phyloP scores from a whole-genome alignment of 371 early-diverging fungal species.

The Mucor racemosus region DNA sequence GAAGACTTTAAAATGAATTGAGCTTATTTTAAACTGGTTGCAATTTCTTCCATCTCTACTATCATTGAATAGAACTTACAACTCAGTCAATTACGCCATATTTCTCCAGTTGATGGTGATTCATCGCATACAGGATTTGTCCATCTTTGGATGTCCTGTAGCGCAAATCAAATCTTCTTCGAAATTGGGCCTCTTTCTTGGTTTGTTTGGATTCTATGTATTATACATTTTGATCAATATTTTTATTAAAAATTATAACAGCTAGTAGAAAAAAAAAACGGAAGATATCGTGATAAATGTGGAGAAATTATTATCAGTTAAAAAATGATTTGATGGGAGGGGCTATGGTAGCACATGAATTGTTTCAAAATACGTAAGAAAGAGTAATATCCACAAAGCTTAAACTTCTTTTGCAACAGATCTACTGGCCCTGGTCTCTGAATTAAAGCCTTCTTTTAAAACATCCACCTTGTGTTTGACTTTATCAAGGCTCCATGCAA shows the following conservation, averaged over 20 bases:
- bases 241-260: not conserved
- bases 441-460: conserved; percentile 45
- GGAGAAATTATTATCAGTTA: conserved; percentile 12
- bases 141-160: not conserved
- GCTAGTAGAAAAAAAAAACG: not conserved
- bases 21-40: conserved; percentile 2
- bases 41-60: not conserved
- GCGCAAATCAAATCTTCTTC: not conserved
- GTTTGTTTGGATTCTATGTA: no score
- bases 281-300: not conserved
- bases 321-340: not conserved
- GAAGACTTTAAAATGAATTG: conserved; percentile 5
- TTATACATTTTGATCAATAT: not conserved
- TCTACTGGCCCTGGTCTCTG: conserved; percentile 37
- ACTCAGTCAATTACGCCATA: conserved; percentile 23
- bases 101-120: conserved; percentile 11
- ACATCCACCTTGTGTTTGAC: conserved; percentile 39
- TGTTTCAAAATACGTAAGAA: conserved; percentile 24
- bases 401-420: conserved; percentile 42
- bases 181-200: not conserved
- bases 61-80: conserved; percentile 14
- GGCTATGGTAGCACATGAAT: not conserved
- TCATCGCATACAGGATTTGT: conserved; percentile 1
- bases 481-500: conserved; percentile 40
- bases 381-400: not conserved